Base-by-base conservation (phyloP, 495 filamentous ascomycete genomes). In the Penicillium bovifimosum region DNA sequence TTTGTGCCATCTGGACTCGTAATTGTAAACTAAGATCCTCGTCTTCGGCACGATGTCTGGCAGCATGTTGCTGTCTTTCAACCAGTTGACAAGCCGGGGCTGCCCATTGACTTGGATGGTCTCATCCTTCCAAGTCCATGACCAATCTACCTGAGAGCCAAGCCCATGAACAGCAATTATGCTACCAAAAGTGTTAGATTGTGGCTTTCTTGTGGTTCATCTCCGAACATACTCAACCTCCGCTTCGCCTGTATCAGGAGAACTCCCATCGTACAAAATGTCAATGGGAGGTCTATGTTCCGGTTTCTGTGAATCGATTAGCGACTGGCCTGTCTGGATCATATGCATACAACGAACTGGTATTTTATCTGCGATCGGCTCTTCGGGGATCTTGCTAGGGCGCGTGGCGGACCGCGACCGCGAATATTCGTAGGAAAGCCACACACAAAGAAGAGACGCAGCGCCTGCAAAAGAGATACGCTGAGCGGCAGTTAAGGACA, bases 71-170 rank as follows among this genome's bases (percentile, higher is more conserved):
- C 16, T 27, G 31, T 47, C 44, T 9, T 35, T 47, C 17, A 47
- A 33, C 44, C 44, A 47, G 18, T 47, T 47, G 9, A 47, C 44
- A 13, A 47, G 31, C 10, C 44, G 44, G 5, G 44, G 44, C 44
- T 47, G 35, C 5, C 44, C 44, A 35, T 47, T 20, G 13, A 17
- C 9, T 2, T 26, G 29, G 14, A 9, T 8, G 8, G 31, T 47
- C 6, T 47, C 44, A n/a, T 47, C 44, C 18, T 47, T 47, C 44
- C 44, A 47, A 11, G 44, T 35, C 44, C 44, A 47, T 27, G 44
- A 47, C 44, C 44, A 47, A 35, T 47, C 44, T 13, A 33, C 44
- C 17, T 47, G 31, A 6, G 44, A 47, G 10, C 44, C 44, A 35
- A 47, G 44, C 17, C 44, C 44, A 33, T 47, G 44, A 6, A 47